A percentile compares a stretch with the other conserved stretches of the same genome.
Evolutionary conservation across 2,329 filamentous ascomycete genomes (phyloP).

Genomic region (Epichloe typhina): DNA sequence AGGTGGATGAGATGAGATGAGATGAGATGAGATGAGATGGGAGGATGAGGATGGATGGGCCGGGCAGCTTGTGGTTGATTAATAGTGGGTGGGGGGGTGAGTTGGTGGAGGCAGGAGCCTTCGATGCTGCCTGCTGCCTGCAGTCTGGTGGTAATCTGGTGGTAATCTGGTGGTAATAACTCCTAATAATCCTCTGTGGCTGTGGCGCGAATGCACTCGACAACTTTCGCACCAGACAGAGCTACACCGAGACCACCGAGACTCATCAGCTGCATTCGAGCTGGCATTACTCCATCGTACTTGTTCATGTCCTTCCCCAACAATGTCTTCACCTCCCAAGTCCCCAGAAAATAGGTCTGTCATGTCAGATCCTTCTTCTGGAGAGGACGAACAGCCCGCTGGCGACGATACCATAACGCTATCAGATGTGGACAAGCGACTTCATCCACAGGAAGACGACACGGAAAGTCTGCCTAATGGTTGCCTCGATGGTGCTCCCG

Average conservation of each 20-base stretch:
- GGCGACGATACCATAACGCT: constrained; percentile 10
- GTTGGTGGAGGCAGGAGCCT: too few species aligned
- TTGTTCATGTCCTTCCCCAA: neutral
- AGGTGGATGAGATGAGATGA: neutral
- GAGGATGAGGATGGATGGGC: neutral
- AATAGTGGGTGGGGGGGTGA: neutral
- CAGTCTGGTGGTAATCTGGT: too few species aligned
- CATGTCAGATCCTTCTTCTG: neutral
- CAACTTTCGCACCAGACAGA: too few species aligned
- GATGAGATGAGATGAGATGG: neutral
- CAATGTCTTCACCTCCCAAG: constrained; percentile 9
- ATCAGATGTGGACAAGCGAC: constrained; percentile 11
- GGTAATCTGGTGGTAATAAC: too few species aligned
- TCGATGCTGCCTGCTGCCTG: neutral
- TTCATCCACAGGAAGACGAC: constrained; percentile 17
- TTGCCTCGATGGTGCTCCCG: constrained; percentile 17
- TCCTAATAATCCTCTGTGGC: too few species aligned
- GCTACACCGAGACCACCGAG: too few species aligned
- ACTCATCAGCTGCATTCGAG: neutral
- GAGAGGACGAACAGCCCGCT: constrained; percentile 6
- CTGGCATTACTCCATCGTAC: neutral
- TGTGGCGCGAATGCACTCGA: too few species aligned
- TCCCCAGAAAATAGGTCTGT: constrained; percentile 5
- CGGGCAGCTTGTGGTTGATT: neutral
- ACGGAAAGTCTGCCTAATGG: constrained; percentile 25